These are phyloP conservation scores for Dactylonectria estremocensis DNA, from an alignment of 2,329 filamentous ascomycete genomes.

Conservation along the genomic window DNA sequence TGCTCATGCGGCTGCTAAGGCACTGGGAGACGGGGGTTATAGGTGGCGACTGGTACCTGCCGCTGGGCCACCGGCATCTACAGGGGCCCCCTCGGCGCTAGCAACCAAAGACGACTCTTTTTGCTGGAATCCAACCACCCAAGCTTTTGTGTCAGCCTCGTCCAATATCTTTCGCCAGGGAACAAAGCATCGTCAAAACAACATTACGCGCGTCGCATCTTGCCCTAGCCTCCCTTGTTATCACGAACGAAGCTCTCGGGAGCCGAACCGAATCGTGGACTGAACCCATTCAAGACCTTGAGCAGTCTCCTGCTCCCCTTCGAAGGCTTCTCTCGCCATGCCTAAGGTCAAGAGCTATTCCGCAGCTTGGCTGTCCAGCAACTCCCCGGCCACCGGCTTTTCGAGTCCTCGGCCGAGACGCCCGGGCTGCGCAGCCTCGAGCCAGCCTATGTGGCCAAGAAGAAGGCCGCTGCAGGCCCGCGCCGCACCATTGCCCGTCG, in stretches of 20 bases:
- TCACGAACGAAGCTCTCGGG: slow-evolving; percentile 32
- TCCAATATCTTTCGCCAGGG: neutral
- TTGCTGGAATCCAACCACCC: slow-evolving; percentile 29
- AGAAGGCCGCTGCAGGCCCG: slow-evolving; percentile 63
- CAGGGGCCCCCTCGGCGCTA: slow-evolving; percentile 21
- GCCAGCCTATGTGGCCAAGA: slow-evolving; percentile 60
- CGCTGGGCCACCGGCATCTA: slow-evolving; percentile 19
- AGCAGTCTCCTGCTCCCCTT: slow-evolving; percentile 7
- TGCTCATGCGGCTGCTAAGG: slow-evolving; percentile 18
- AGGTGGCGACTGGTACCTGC: slow-evolving; percentile 23
- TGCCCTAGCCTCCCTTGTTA: neutral
- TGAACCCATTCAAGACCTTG: slow-evolving; percentile 22
- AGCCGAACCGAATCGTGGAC: slow-evolving; percentile 22
- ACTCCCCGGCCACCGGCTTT: slow-evolving; percentile 84
- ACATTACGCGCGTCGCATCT: slow-evolving; percentile 7
- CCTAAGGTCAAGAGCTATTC: slow-evolving; percentile 89
- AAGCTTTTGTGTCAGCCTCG: slow-evolving; percentile 24
- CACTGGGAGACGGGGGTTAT: slow-evolving; percentile 3
- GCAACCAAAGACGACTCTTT: slow-evolving; percentile 24
- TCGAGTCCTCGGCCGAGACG: slow-evolving; percentile 67
- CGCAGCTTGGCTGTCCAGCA: slow-evolving; percentile 87
- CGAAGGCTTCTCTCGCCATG: slow-evolving; percentile 68
- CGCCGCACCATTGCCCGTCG: slow-evolving; percentile 82
- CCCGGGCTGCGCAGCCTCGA: slow-evolving; percentile 56
- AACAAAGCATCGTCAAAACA: slow-evolving; percentile 25